Conservation (phyloP, 2,329 filamentous ascomycete genomes). For the Nannizzia gypsea region DNA sequence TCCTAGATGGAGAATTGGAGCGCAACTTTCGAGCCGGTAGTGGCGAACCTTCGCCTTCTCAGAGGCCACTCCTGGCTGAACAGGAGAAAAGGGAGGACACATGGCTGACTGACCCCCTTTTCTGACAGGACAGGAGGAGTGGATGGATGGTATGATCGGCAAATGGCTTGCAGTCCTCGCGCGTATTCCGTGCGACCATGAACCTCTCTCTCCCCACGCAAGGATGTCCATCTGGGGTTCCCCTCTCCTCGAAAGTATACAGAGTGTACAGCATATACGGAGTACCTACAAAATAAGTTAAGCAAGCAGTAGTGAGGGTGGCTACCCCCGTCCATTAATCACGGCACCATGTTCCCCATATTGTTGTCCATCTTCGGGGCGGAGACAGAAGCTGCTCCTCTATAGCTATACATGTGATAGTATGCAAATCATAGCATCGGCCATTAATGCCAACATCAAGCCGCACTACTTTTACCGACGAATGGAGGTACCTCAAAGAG, state of each 20-base stretch:
- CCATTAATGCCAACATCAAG: background rate
- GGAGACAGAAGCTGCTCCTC: background rate
- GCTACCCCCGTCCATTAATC: too few relatives aligned
- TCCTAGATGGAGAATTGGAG: background rate
- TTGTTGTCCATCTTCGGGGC: background rate
- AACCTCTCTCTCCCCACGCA: background rate
- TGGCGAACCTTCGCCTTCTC: background rate
- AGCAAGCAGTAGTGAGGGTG: background rate
- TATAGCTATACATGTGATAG: background rate
- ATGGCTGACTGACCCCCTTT: background rate
- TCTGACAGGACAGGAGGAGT: background rate
- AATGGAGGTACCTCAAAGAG: background rate
- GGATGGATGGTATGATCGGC: background rate
- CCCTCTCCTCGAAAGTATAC: too few relatives aligned
- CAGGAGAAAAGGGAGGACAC: background rate
- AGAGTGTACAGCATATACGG: too few relatives aligned
- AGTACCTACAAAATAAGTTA: background rate
- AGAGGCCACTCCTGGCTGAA: background rate
- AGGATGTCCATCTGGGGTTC: background rate
- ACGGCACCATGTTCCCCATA: background rate
- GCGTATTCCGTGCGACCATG: slow-evolving; percentile 3
- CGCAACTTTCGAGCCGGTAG: background rate
- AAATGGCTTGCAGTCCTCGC: slow-evolving; percentile 2
- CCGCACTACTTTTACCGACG: background rate
- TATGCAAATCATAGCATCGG: background rate